phyloP scores from a whole-genome alignment of 2,329 filamentous ascomycete genomes.

The Lasiodiplodia theobromae region DNA sequence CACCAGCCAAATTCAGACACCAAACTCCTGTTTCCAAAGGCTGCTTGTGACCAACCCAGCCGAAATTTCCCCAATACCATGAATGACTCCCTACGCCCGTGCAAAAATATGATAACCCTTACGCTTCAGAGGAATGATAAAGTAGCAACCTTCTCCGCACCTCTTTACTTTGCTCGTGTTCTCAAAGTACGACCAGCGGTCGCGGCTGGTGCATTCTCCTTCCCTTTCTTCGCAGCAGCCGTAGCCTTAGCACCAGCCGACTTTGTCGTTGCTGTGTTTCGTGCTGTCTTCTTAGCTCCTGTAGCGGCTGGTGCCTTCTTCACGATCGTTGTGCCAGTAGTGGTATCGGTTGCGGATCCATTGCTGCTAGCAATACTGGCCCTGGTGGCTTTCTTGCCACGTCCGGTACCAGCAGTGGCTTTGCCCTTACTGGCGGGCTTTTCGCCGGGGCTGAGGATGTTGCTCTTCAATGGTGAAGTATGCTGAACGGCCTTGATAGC shows the following conservation, averaged over 20 bases:
- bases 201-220: slow-evolving; percentile 24
- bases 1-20: neutral
- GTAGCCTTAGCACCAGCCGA: slow-evolving; percentile 15
- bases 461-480: slow-evolving; percentile 50
- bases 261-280: slow-evolving; percentile 21
- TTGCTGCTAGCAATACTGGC: slow-evolving; percentile 58
- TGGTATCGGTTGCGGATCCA: slow-evolving; percentile 68
- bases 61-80: neutral
- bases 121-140: neutral
- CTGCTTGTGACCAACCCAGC: neutral
- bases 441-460: slow-evolving; percentile 43
- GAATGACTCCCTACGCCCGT: slow-evolving; percentile 3
- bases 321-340: slow-evolving; percentile 67
- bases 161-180: slow-evolving; percentile 19
- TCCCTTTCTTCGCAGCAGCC: slow-evolving; percentile 29
- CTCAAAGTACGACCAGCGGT: slow-evolving; percentile 23
- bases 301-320: slow-evolving; percentile 49
- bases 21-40: neutral
- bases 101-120: slow-evolving; percentile 4
- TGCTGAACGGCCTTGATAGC: slow-evolving; percentile 46
- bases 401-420: slow-evolving; percentile 68
- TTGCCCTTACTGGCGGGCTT: slow-evolving; percentile 54
- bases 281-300: slow-evolving; percentile 25
- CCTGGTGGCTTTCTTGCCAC: slow-evolving; percentile 53
- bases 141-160: neutral